A percentile compares a stretch with the other conserved stretches of the same genome.
phyloP scores from a whole-genome alignment of 2,329 filamentous ascomycete genomes.

The Lachnellula hyalina region DNA sequence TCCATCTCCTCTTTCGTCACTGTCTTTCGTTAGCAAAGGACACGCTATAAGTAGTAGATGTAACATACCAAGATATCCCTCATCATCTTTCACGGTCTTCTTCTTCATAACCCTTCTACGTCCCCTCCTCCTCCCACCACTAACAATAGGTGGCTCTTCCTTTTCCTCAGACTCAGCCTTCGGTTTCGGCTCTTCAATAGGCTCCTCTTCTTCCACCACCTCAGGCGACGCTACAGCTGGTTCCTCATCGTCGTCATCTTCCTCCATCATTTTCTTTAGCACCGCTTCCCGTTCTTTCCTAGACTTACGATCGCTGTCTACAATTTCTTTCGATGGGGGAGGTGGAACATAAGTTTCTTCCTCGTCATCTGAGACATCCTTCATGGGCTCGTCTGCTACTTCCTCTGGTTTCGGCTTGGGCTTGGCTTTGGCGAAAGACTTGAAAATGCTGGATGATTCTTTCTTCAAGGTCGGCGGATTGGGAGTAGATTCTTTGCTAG shows the following conservation, averaged over 20 bases:
- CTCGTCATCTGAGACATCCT: constrained; percentile 51
- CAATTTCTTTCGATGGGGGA: constrained; percentile 32
- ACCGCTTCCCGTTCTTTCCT: constrained; percentile 61
- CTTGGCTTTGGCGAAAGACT: constrained; percentile 69
- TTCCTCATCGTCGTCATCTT: constrained; percentile 48
- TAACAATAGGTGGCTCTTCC: constrained; percentile 36
- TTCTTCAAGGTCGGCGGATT: constrained; percentile 44
- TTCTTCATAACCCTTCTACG: constrained; percentile 81
- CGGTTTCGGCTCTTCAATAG: constrained; percentile 22
- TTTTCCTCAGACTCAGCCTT: constrained; percentile 35
- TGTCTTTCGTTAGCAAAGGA: constrained; percentile 32
- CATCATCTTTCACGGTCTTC: constrained; percentile 78
- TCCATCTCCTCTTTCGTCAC: constrained; percentile 79
- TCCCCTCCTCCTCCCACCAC: constrained; percentile 66
- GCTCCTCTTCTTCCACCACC: constrained; percentile 38
- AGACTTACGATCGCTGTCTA: constrained; percentile 34
- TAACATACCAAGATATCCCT: constrained; percentile 77
- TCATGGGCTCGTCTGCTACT: constrained; percentile 48
- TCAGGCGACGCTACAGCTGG: constrained; percentile 42
- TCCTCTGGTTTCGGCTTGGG: constrained; percentile 47
- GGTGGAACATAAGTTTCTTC: constrained; percentile 45
- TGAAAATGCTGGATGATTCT: constrained; percentile 63
- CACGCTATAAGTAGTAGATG: not conserved
- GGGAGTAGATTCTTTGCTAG: constrained; percentile 26
- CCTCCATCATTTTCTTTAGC: constrained; percentile 71